Evolutionary conservation across 2,329 filamentous ascomycete genomes (phyloP).

Genomic region (Talaromyces rugulosus): DNA sequence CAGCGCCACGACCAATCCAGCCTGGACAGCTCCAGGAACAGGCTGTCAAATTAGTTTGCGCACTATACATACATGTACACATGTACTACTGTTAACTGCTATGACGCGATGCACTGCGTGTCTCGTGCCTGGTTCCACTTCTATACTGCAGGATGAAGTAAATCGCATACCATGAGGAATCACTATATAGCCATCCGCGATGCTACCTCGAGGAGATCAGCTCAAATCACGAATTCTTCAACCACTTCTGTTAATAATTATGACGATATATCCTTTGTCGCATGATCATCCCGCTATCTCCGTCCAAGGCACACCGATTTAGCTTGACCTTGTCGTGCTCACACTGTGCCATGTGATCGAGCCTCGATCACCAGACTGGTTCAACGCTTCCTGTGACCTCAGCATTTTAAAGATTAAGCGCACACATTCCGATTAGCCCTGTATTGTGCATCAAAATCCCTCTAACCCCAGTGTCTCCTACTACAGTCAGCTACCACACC

Average conservation of each 20-base stretch:
- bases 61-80: not conserved
- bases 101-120: not conserved
- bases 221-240: not conserved
- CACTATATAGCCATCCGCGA: too few relatives aligned
- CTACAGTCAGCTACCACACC: not conserved
- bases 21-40: not conserved
- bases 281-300: not conserved
- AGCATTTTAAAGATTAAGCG: not conserved
- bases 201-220: too few relatives aligned
- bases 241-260: not conserved
- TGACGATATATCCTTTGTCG: not conserved
- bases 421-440: not conserved
- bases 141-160: too few relatives aligned
- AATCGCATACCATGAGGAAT: too few relatives aligned
- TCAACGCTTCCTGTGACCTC: not conserved
- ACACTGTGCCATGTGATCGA: not conserved
- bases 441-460: slow-evolving; percentile 4
- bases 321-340: not conserved
- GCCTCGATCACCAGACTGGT: not conserved
- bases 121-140: not conserved
- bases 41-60: not conserved
- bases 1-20: not conserved
- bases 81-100: too few relatives aligned
- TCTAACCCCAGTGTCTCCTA: slow-evolving; percentile 11
- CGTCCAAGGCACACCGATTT: not conserved